These are phyloP conservation scores for Trametes cinnabarina DNA, from an alignment of 768 basidiomycete species.

Conservation along the genomic window DNA sequence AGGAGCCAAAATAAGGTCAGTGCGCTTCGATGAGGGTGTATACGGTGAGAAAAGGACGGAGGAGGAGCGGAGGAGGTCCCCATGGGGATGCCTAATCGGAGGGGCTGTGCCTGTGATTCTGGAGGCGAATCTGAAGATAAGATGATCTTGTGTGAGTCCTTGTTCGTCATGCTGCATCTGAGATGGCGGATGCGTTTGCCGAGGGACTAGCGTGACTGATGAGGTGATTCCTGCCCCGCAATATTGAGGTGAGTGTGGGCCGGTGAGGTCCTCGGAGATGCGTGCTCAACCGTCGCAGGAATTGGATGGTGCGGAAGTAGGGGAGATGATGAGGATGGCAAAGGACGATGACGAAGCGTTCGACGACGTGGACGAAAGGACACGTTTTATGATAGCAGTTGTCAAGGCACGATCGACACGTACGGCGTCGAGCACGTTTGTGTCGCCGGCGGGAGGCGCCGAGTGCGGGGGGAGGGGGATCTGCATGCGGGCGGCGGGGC, in stretches of 20 bases:
- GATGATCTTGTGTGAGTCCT: conserved; percentile 5
- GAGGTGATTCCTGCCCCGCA: conserved; percentile 15
- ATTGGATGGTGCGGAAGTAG: too few species aligned
- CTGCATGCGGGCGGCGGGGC: conserved; percentile 6
- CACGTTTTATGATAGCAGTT: not conserved
- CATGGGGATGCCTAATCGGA: conserved; percentile 16
- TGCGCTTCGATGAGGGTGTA: not conserved
- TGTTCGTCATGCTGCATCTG: conserved; percentile 17
- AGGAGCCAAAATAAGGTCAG: not conserved
- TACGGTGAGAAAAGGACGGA: not conserved
- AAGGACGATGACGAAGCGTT: too few species aligned
- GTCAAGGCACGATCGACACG: not conserved
- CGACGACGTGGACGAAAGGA: not conserved
- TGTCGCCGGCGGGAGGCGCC: not conserved
- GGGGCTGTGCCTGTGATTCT: conserved; percentile 14
- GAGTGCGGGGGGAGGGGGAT: not conserved
- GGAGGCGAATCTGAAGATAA: conserved; percentile 16
- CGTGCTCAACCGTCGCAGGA: not conserved
- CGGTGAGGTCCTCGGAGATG: conserved; percentile 6
- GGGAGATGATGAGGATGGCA: too few species aligned
- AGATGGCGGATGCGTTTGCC: conserved; percentile 7
- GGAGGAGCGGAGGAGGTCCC: conserved; percentile 8
- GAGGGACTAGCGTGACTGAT: not conserved
- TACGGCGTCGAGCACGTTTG: not conserved
- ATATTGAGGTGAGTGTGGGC: not conserved